Evolutionary conservation across 139 green algal genomes (phyloP).

Genomic region (Chlamydomonas incerta): DNA sequence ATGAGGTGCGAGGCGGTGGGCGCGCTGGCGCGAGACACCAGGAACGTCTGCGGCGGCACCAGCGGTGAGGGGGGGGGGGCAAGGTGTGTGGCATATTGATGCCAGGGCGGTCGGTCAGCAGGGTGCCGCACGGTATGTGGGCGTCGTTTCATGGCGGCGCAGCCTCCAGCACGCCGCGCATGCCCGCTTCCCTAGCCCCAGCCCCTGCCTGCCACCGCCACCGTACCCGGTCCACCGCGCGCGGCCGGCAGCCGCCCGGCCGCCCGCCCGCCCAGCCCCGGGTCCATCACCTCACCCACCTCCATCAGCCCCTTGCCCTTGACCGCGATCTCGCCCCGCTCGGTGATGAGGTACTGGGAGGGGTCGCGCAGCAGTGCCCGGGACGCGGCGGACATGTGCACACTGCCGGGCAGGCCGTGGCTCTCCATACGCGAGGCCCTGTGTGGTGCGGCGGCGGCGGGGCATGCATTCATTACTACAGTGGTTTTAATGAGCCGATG

Average conservation of each 20-base stretch:
- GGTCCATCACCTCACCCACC: background rate
- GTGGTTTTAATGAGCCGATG: no score
- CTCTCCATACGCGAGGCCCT: slow-evolving; percentile 29
- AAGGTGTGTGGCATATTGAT: background rate
- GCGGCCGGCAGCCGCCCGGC: background rate
- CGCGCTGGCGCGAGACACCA: background rate
- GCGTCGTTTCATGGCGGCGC: background rate
- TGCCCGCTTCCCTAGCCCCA: no score
- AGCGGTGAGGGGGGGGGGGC: background rate
- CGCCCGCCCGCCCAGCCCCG: background rate
- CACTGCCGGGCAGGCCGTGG: slow-evolving; percentile 14
- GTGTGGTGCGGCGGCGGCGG: no score
- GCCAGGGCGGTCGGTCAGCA: background rate
- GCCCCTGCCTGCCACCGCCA: no score
- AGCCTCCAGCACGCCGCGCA: background rate
- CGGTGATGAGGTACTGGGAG: background rate
- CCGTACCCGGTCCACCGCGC: no score
- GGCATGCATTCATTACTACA: no score
- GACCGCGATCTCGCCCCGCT: slow-evolving; percentile 26
- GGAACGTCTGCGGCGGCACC: slow-evolving; percentile 4
- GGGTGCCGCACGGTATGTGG: no score
- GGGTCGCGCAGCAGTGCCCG: background rate
- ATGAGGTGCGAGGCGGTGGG: background rate
- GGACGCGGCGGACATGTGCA: slow-evolving; percentile 23
- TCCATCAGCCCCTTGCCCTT: slow-evolving; percentile 31